A percentile compares a stretch with the other conserved stretches of the same genome.
Conservation (phyloP, 2,329 filamentous ascomycete genomes). For the Podosphaera fusca region DNA sequence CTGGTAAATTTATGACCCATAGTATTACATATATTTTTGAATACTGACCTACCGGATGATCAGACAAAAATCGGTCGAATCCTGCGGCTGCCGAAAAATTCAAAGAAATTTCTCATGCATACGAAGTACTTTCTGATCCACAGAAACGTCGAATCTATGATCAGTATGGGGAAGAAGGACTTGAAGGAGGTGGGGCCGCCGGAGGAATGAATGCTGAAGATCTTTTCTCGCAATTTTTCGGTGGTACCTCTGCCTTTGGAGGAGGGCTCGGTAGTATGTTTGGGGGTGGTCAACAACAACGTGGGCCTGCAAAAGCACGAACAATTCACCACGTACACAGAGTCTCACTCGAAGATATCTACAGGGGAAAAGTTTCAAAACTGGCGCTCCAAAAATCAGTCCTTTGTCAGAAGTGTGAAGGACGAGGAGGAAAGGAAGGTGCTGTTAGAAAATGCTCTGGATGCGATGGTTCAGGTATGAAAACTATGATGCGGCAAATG, state of each 20-base stretch:
- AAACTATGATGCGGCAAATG: constrained; percentile 99
- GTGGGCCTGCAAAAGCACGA: constrained; percentile 67
- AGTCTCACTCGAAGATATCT: constrained; percentile 92
- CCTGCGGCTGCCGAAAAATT: constrained; percentile 90
- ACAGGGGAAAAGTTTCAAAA: constrained; percentile 94
- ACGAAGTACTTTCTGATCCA: constrained; percentile 78
- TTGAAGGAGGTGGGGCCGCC: constrained; percentile 63
- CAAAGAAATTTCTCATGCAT: constrained; percentile 90
- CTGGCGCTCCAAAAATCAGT: constrained; percentile 91
- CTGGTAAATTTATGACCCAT: constrained; percentile 31
- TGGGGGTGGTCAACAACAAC: constrained; percentile 53
- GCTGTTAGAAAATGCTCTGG: constrained; percentile 82
- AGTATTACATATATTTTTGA: not conserved
- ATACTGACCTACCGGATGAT: constrained; percentile 4
- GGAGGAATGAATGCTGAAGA: constrained; percentile 89
- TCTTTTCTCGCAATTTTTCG: constrained; percentile 92
- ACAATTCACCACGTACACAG: constrained; percentile 98
- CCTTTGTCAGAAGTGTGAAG: constrained; percentile 86
- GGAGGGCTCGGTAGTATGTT: constrained; percentile 54
- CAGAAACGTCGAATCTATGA: constrained; percentile 88
- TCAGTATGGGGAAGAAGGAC: constrained; percentile 89
- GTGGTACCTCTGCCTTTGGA: constrained; percentile 38
- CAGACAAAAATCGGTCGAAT: constrained; percentile 93
- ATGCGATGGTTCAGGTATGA: constrained; percentile 91
- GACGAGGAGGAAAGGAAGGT: constrained; percentile 87